These are phyloP conservation scores for Moesziomyces parantarcticus DNA, from an alignment of 1,284 basidiomycete species.

Conservation along the genomic window DNA sequence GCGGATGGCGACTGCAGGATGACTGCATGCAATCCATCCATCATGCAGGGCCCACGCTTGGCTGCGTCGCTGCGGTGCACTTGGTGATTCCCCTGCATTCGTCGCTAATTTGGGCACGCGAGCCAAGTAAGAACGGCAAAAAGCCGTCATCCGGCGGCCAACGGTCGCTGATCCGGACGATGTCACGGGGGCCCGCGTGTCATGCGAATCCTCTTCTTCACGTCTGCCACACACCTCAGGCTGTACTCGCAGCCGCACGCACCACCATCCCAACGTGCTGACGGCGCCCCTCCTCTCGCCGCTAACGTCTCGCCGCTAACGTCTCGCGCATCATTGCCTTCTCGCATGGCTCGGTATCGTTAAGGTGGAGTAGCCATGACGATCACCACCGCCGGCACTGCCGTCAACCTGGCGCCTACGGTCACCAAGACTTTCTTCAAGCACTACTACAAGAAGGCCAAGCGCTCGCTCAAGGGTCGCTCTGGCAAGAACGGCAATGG, in stretches of 20 bases:
- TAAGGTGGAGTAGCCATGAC: conserved; percentile 39
- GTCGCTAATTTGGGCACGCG: too few species aligned
- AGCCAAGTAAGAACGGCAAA: too few species aligned
- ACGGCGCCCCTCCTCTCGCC: not conserved
- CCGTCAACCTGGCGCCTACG: conserved; percentile 59
- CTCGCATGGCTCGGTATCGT: not conserved
- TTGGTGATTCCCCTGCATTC: not conserved
- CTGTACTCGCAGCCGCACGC: too few species aligned
- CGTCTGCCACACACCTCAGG: too few species aligned
- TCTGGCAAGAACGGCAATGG: conserved; percentile 2
- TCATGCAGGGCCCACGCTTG: not conserved
- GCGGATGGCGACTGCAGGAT: conserved; percentile 10
- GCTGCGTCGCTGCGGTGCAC: not conserved
- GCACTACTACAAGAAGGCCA: conserved; percentile 58
- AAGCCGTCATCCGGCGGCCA: too few species aligned
- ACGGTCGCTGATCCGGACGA: too few species aligned
- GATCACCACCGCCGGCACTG: conserved; percentile 56
- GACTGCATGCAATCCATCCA: conserved; percentile 20
- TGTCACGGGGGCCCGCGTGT: too few species aligned
- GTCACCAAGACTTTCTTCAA: conserved; percentile 62
- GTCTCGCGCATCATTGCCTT: too few species aligned
- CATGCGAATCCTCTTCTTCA: too few species aligned
- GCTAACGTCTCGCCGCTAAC: too few species aligned
- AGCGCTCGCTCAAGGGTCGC: conserved; percentile 30
- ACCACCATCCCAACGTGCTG: too few species aligned